Evolutionary conservation across 2,329 filamentous ascomycete species (phyloP).

Genomic region (Fusarium abutilonis): DNA sequence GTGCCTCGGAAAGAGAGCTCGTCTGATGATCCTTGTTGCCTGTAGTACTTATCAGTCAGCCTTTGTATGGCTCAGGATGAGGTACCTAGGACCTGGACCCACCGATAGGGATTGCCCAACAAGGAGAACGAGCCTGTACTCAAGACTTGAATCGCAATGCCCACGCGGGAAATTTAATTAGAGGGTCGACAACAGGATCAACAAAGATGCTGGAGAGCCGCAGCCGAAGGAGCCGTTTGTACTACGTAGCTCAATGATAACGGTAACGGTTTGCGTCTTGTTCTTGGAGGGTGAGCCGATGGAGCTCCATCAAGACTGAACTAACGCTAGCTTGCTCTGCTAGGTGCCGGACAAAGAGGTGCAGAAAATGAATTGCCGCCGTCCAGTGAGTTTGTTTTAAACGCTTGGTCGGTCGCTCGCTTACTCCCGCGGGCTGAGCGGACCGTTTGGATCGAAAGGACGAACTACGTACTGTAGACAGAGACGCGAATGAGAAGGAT

Average conservation of each 20-base stretch:
- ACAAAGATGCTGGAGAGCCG: conserved; percentile 13
- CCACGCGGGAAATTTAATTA: conserved; percentile 12
- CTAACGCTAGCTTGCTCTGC: not conserved
- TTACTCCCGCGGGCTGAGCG: conserved; percentile 27
- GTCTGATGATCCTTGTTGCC: conserved; percentile 44
- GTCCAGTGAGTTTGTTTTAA: conserved; percentile 15
- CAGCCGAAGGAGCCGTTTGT: conserved; percentile 33
- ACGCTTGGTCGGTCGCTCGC: conserved; percentile 6
- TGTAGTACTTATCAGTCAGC: conserved; percentile 41
- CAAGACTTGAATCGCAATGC: conserved; percentile 2
- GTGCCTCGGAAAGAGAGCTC: conserved; percentile 42
- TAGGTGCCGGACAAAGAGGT: conserved; percentile 6
- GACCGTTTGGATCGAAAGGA: conserved; percentile 12
- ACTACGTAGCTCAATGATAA: too few species aligned
- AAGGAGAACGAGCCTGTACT: conserved; percentile 22
- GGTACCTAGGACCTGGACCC: conserved; percentile 20
- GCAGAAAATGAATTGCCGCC: conserved; percentile 12
- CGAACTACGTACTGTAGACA: conserved; percentile 6
- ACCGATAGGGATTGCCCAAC: conserved; percentile 25
- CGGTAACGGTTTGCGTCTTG: conserved; percentile 35
- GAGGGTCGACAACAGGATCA: conserved; percentile 3
- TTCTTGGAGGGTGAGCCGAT: conserved; percentile 12
- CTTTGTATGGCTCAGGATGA: conserved; percentile 35
- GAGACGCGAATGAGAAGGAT: conserved; percentile 8
- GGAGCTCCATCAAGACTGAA: conserved; percentile 21